Percentiles rank a stretch among this genome's conserved stretches.
Conservation (phyloP, 768 basidiomycete genomes). For the Russula ochroleuca region DNA sequence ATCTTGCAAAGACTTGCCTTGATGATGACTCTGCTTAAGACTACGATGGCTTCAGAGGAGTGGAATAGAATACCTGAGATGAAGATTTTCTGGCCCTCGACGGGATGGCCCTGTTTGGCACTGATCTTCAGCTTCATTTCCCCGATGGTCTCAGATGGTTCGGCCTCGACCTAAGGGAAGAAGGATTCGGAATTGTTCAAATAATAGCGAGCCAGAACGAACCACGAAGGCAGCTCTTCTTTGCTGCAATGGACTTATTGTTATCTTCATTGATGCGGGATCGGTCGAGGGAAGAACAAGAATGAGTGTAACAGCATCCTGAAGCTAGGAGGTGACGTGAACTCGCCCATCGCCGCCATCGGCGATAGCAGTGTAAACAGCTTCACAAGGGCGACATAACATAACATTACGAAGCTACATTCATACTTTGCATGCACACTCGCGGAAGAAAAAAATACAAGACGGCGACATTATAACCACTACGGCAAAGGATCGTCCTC, state of each 20-base stretch:
- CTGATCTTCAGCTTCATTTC: slow-evolving; percentile 82
- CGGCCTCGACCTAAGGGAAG: slow-evolving; percentile 65
- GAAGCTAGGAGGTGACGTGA: too few species aligned
- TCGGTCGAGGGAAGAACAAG: neutral
- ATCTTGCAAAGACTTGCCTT: slow-evolving; percentile 88
- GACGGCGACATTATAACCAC: neutral
- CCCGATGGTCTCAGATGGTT: slow-evolving; percentile 67
- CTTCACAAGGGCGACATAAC: slow-evolving; percentile 1
- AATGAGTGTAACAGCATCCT: neutral
- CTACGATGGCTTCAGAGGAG: slow-evolving; percentile 13
- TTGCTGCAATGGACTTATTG: slow-evolving; percentile 85
- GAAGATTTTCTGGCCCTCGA: slow-evolving; percentile 85
- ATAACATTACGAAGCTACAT: slow-evolving; percentile 14
- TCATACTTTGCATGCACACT: slow-evolving; percentile 6
- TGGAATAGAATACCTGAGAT: slow-evolving; percentile 62
- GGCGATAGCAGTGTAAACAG: neutral
- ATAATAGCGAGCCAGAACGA: slow-evolving; percentile 19
- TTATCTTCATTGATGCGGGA: slow-evolving; percentile 69
- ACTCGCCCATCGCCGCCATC: too few species aligned
- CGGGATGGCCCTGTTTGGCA: slow-evolving; percentile 65
- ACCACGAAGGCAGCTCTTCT: slow-evolving; percentile 75
- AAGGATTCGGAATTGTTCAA: neutral
- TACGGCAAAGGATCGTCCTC: slow-evolving; percentile 39
- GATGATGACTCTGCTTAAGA: slow-evolving; percentile 11
- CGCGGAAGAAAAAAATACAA: slow-evolving; percentile 13